Evolutionary conservation across 164 flowering plant species (phyloP).

Genomic region (Kalanchoe fedtschenkoi): DNA sequence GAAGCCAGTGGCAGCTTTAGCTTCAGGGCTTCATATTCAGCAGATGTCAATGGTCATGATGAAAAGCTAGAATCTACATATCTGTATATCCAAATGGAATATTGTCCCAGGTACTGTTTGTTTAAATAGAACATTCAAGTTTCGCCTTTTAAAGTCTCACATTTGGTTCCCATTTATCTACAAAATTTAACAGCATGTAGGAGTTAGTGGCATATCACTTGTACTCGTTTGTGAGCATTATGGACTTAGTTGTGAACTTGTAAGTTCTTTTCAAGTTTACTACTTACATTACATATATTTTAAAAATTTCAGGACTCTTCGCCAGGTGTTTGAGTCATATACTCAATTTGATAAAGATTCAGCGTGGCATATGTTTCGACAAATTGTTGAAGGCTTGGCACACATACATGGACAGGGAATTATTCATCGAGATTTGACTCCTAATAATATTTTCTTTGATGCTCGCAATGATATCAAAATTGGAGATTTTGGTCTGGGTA

Average conservation of each 20-base stretch:
- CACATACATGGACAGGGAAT: conserved; percentile 98
- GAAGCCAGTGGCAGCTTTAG: conserved; percentile 50
- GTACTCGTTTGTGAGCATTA: neutral
- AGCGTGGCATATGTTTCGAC: conserved; percentile 87
- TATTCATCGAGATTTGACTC: conserved; percentile 93
- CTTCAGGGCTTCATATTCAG: conserved; percentile 30
- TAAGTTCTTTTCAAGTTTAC: neutral
- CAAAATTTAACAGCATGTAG: neutral
- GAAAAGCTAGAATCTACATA: conserved; percentile 64
- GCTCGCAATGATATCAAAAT: conserved; percentile 92
- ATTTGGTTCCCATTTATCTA: neutral
- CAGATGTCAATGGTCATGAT: conserved; percentile 39
- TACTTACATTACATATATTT: neutral
- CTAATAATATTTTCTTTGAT: conserved; percentile 91
- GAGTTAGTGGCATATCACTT: neutral
- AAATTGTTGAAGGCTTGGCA: conserved; percentile 93
- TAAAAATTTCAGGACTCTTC: conserved; percentile 57
- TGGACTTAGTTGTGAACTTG: neutral
- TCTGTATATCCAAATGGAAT: conserved; percentile 96
- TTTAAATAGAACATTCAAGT: neutral
- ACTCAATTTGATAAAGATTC: conserved; percentile 58
- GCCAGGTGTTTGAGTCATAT: conserved; percentile 72
- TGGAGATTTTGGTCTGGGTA: conserved; percentile 99
- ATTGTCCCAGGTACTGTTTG: conserved; percentile 65
- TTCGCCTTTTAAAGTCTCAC: neutral